Evolutionary conservation across 805 yeast species (phyloP), one percentile per base, ranked within the genome.

Genomic region (Kodamaea sagamina): DNA sequence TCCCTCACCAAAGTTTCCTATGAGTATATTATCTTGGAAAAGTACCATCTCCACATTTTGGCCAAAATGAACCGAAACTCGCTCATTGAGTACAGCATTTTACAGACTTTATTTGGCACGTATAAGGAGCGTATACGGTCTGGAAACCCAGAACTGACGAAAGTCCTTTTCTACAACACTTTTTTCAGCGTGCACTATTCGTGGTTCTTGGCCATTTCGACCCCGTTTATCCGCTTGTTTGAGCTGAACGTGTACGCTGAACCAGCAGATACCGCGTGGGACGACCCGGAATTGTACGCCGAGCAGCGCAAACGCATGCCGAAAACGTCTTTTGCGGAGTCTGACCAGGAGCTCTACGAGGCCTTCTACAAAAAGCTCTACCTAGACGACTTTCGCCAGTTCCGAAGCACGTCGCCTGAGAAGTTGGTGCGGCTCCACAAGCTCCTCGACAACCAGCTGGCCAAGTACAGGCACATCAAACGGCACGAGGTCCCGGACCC

Each of bases 21-120:
- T 40, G 76, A 71, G 43, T 71, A 53, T 42, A 58, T 66, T 37
- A 50, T 70, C 16, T 55, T 71, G 42, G 76, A 71, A 36, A 65
- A 59, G 39, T 71, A 71, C 47, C 60, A 55, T 37, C 57, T 71
- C 19, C 71, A 71, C 27, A 62, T 69, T 10, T 49, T 68, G 27
- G 46, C 61, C 11, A 69, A 69, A 46, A 50, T 68, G 27, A 56
- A 61, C 47, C 54, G 56, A 40, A 65, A 68, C 45, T 61, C 59
- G 3, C 44, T 67, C 10, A 50, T 71, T 6, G 70, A 65, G 27
- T 37, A 49, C 25, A 47, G 62, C 24, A 42, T 61, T 8, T 49
- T 63, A 2, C 42, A 44, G 9, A 39, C 41, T 10, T 50, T 70
- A 13, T 68, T 59, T 43, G 46, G 52, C 10, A 46, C 43, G 10